Conservation (phyloP, 176 grass and related monocot species). For the Luzula sylvatica region DNA sequence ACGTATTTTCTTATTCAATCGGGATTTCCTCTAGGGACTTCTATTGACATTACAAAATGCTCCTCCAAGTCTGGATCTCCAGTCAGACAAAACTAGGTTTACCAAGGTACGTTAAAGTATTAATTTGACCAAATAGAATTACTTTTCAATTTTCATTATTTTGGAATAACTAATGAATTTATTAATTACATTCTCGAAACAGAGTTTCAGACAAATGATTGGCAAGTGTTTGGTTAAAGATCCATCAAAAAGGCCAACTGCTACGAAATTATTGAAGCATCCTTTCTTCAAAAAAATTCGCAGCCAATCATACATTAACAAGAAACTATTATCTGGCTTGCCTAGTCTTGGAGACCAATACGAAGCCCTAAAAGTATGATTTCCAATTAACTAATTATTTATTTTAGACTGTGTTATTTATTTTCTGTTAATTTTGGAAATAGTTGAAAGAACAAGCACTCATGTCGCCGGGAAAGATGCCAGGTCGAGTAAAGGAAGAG, state of each 20-base stretch:
- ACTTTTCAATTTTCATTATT: too few species aligned
- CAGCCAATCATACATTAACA: constrained; percentile 52
- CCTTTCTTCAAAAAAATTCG: constrained; percentile 92
- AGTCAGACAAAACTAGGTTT: constrained; percentile 69
- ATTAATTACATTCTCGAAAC: too few species aligned
- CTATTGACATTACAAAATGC: constrained; percentile 95
- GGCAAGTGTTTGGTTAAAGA: constrained; percentile 93
- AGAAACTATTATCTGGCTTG: constrained; percentile 83
- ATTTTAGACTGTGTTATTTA: not conserved
- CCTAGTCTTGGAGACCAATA: constrained; percentile 71
- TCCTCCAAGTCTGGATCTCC: constrained; percentile 76
- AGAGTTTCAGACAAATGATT: constrained; percentile 94
- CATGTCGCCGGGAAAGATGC: constrained; percentile 94
- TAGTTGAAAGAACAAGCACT: constrained; percentile 86
- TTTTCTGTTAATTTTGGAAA: constrained; percentile 1
- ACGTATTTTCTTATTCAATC: not conserved
- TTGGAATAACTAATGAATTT: too few species aligned
- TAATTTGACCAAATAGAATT: too few species aligned
- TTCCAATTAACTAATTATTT: too few species aligned
- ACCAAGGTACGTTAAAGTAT: constrained; percentile 45
- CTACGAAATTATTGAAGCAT: constrained; percentile 71
- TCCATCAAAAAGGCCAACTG: constrained; percentile 67
- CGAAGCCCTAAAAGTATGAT: constrained; percentile 72
- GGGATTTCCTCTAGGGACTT: constrained; percentile 48
- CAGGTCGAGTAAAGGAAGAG: constrained; percentile 80